Evolutionary conservation across 73 alveolate genomes (phyloP).

Genomic region (Effrenium voratum): DNA sequence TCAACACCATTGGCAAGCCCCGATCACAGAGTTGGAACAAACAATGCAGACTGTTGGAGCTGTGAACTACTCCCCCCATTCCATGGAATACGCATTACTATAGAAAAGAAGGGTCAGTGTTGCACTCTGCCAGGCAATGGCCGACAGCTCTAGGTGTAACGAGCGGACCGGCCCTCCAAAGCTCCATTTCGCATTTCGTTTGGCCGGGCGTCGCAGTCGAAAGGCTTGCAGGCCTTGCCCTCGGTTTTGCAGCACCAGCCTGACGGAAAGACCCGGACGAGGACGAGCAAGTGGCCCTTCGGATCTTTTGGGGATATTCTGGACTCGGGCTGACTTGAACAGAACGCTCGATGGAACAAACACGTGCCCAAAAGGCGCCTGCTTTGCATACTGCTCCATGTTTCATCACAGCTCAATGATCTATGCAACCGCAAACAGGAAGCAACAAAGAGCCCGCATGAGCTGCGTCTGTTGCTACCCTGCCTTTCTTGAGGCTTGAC

Average conservation of each 20-base stretch:
- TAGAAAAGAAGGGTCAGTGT: too few relatives aligned
- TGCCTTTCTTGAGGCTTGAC: conserved; percentile 36
- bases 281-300: too few relatives aligned
- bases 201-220: not conserved
- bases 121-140: too few relatives aligned
- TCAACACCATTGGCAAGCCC: too few relatives aligned
- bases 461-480: not conserved
- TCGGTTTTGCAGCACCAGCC: conserved; percentile 1
- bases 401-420: not conserved
- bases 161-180: not conserved
- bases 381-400: not conserved
- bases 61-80: too few relatives aligned
- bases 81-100: too few relatives aligned
- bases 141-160: too few relatives aligned
- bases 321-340: too few relatives aligned
- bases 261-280: too few relatives aligned
- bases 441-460: not conserved
- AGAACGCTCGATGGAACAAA: not conserved
- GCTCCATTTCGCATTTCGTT: not conserved
- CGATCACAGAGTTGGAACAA: too few relatives aligned
- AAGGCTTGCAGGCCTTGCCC: not conserved
- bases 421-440: not conserved
- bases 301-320: too few relatives aligned
- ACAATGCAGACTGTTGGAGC: too few relatives aligned
- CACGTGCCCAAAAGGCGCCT: not conserved